A percentile compares a stretch with the other conserved stretches of the same genome.
phyloP scores from a whole-genome alignment of 805 yeast species.

The Wickerhamiella allomyrinae region DNA sequence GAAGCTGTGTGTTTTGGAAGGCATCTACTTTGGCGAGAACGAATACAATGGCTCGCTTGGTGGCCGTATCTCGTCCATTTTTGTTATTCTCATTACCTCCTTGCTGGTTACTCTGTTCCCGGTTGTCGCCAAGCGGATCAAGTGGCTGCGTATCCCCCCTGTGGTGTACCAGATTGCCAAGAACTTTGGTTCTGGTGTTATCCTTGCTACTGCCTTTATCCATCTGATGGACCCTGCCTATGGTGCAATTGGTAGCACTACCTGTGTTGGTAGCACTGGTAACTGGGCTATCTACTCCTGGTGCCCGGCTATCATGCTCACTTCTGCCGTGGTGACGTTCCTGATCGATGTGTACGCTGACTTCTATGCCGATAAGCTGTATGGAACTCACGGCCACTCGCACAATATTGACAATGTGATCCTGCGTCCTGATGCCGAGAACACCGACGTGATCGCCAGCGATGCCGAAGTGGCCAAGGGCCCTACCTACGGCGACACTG shows the following conservation, averaged over 20 bases:
- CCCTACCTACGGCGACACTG: slow-evolving; percentile 4
- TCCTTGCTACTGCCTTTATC: slow-evolving; percentile 60
- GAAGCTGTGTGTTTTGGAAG: slow-evolving; percentile 31
- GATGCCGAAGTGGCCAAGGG: slow-evolving; percentile 3
- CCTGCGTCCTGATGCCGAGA: not conserved
- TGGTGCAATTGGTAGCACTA: slow-evolving; percentile 20
- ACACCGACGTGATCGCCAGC: not conserved
- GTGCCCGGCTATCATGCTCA: slow-evolving; percentile 40
- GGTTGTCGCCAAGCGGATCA: slow-evolving; percentile 19
- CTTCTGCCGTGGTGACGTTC: slow-evolving; percentile 33
- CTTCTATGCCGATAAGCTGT: slow-evolving; percentile 25
- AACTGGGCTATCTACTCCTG: slow-evolving; percentile 41
- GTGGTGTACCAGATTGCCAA: slow-evolving; percentile 23
- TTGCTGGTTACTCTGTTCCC: slow-evolving; percentile 35
- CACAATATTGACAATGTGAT: slow-evolving; percentile 2
- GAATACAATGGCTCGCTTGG: slow-evolving; percentile 33
- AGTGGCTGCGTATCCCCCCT: slow-evolving; percentile 19
- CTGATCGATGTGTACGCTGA: slow-evolving; percentile 36
- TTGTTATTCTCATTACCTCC: slow-evolving; percentile 42
- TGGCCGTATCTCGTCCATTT: slow-evolving; percentile 41
- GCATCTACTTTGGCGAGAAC: slow-evolving; percentile 29
- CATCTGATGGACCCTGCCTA: slow-evolving; percentile 39
- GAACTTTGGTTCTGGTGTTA: slow-evolving; percentile 65
- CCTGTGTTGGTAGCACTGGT: slow-evolving; percentile 32
- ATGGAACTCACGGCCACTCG: slow-evolving; percentile 13